Percentiles rank a stretch among this genome's conserved stretches.
phyloP scores from a whole-genome alignment of 768 basidiomycete genomes.

The Phanerochaete sordida region DNA sequence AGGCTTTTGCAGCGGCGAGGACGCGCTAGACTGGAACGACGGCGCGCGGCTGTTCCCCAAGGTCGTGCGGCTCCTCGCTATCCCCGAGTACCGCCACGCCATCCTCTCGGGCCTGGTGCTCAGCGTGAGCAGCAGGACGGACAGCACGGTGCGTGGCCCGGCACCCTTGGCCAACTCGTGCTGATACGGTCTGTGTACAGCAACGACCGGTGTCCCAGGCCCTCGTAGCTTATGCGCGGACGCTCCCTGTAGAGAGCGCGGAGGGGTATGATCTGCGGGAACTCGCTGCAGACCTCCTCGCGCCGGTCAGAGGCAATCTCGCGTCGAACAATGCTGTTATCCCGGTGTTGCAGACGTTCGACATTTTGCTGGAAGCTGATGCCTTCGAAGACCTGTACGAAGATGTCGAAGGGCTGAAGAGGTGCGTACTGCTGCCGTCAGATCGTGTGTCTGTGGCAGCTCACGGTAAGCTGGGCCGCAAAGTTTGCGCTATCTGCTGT shows the following conservation, averaged over 20 bases:
- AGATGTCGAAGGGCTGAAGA: slow-evolving; percentile 42
- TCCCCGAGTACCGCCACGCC: slow-evolving; percentile 55
- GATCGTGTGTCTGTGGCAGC: neutral
- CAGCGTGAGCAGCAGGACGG: slow-evolving; percentile 80
- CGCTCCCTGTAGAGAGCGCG: slow-evolving; percentile 40
- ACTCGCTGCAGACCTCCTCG: slow-evolving; percentile 58
- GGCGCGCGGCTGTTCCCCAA: slow-evolving; percentile 72
- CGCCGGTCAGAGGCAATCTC: slow-evolving; percentile 49
- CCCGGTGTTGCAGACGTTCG: slow-evolving; percentile 78
- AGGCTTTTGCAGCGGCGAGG: slow-evolving; percentile 27
- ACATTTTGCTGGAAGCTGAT: slow-evolving; percentile 68
- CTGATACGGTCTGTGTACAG: slow-evolving; percentile 32
- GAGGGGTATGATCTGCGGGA: slow-evolving; percentile 42
- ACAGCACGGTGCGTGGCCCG: slow-evolving; percentile 66
- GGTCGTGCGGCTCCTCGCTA: slow-evolving; percentile 60
- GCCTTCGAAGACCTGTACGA: slow-evolving; percentile 48
- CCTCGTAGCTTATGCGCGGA: slow-evolving; percentile 53
- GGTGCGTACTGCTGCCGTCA: slow-evolving; percentile 44
- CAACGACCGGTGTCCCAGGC: slow-evolving; percentile 65
- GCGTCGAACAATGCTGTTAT: slow-evolving; percentile 70
- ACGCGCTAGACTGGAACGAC: slow-evolving; percentile 59
- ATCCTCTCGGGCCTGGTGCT: slow-evolving; percentile 72
- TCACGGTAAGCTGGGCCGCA: neutral
- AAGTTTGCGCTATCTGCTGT: slow-evolving; percentile 44
- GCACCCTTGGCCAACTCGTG: slow-evolving; percentile 12